Evolutionary conservation across 441 rosid species (phyloP).

Genomic region (Erysimum cheiri): DNA sequence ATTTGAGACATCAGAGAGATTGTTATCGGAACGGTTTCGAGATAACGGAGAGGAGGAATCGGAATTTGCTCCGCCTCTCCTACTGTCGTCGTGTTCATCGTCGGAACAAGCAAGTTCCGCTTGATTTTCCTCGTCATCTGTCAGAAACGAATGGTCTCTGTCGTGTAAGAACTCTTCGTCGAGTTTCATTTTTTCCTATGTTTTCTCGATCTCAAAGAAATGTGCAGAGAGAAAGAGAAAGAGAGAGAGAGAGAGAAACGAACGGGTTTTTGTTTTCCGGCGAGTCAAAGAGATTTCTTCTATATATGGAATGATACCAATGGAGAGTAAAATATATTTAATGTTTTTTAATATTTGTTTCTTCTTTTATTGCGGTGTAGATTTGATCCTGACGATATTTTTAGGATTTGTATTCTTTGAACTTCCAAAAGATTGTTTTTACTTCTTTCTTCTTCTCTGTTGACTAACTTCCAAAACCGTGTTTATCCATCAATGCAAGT

Average conservation of each 20-base stretch:
- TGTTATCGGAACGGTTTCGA: constrained; percentile 38
- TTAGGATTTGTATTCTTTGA: constrained; percentile 24
- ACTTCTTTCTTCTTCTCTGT: neutral
- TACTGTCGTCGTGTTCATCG: constrained; percentile 42
- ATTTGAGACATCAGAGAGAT: constrained; percentile 31
- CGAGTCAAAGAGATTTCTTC: constrained; percentile 40
- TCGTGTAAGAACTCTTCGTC: constrained; percentile 73
- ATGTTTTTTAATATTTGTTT: constrained; percentile 23
- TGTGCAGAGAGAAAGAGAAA: constrained; percentile 24
- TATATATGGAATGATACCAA: constrained; percentile 39
- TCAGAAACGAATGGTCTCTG: constrained; percentile 63
- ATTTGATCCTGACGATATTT: constrained; percentile 24
- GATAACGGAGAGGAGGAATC: constrained; percentile 47
- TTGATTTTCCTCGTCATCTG: constrained; percentile 80
- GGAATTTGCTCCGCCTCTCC: constrained; percentile 13
- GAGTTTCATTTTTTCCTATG: constrained; percentile 49
- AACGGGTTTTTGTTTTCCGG: constrained; percentile 16
- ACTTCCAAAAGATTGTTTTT: constrained; percentile 7
- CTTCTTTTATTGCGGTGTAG: constrained; percentile 38
- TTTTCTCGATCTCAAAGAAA: constrained; percentile 13
- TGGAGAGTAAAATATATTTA: constrained; percentile 2
- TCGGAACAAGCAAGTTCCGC: constrained; percentile 56
- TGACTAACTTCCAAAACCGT: constrained; percentile 39
- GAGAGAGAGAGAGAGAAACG: constrained; percentile 14
- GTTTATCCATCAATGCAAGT: neutral